These are phyloP conservation scores for Vitis hybrid DNA, from an alignment of 177 flowering plant species.

Conservation along the genomic window DNA sequence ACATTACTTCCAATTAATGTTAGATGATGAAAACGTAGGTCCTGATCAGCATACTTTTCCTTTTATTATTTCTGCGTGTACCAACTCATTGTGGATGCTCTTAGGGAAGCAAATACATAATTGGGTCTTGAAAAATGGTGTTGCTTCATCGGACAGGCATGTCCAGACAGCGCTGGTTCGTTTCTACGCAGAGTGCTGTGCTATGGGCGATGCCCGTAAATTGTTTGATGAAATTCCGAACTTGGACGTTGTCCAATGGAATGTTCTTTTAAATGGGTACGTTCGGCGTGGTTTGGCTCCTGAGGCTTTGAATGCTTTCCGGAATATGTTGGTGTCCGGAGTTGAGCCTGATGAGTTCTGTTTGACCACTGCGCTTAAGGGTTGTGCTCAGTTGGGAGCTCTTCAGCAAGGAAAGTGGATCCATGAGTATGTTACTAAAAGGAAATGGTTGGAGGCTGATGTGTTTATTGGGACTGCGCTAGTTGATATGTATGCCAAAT, in stretches of 20 bases:
- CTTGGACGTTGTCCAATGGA: slow-evolving; percentile 39
- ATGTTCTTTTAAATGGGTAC: slow-evolving; percentile 44
- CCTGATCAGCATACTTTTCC: slow-evolving; percentile 43
- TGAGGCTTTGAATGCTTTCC: slow-evolving; percentile 36
- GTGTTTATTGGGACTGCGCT: slow-evolving; percentile 47
- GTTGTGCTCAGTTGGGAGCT: slow-evolving; percentile 53
- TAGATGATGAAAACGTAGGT: slow-evolving; percentile 9
- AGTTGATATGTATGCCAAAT: slow-evolving; percentile 65
- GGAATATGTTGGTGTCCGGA: slow-evolving; percentile 33
- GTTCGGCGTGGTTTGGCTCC: slow-evolving; percentile 20
- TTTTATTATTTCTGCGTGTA: slow-evolving; percentile 42
- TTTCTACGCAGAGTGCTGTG: slow-evolving; percentile 23
- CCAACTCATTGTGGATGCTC: slow-evolving; percentile 13
- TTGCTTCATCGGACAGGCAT: slow-evolving; percentile 23
- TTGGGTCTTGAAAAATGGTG: slow-evolving; percentile 35
- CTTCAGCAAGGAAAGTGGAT: slow-evolving; percentile 50
- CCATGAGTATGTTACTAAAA: slow-evolving; percentile 42
- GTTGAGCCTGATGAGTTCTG: slow-evolving; percentile 44
- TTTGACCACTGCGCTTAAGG: slow-evolving; percentile 40
- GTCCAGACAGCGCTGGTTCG: slow-evolving; percentile 43
- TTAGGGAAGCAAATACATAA: slow-evolving; percentile 34
- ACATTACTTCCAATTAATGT: slow-evolving; percentile 35
- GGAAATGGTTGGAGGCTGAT: slow-evolving; percentile 23
- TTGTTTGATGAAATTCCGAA: slow-evolving; percentile 49
- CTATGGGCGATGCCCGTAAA: slow-evolving; percentile 29